These are phyloP conservation scores for Hypoxylon cercidicola DNA, from an alignment of 495 filamentous ascomycete species.

Conservation along the genomic window DNA sequence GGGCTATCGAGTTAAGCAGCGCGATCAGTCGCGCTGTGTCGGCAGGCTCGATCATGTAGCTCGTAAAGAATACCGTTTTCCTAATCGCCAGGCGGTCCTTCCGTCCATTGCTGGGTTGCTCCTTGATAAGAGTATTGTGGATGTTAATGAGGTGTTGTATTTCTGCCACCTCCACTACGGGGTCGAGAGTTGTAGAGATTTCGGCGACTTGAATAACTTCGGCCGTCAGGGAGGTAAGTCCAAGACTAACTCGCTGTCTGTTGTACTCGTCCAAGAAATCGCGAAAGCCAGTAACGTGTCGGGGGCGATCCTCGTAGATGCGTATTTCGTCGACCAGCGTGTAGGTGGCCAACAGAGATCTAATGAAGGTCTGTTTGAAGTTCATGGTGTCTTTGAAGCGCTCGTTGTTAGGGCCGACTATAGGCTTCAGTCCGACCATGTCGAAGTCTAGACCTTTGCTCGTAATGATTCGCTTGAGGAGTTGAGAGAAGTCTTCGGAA, in stretches of 20 bases:
- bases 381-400: slow-evolving; percentile 79
- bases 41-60: slow-evolving; percentile 79
- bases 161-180: slow-evolving; percentile 82
- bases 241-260: slow-evolving; percentile 52
- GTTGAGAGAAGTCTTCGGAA: slow-evolving; percentile 77
- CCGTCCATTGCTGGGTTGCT: slow-evolving; percentile 42
- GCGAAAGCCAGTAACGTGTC: slow-evolving; percentile 80
- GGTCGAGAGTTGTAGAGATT: slow-evolving; percentile 77
- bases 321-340: slow-evolving; percentile 80
- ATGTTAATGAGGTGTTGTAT: slow-evolving; percentile 89
- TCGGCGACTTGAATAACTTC: slow-evolving; percentile 93
- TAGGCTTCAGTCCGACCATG: slow-evolving; percentile 88
- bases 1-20: slow-evolving; percentile 69
- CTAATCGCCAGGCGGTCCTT: slow-evolving; percentile 72
- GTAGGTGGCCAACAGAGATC: slow-evolving; percentile 85
- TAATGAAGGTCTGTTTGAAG: slow-evolving; percentile 88
- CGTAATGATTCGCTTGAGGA: slow-evolving; percentile 84
- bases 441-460: slow-evolving; percentile 88
- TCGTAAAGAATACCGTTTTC: slow-evolving; percentile 92
- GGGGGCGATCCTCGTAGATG: slow-evolving; percentile 69
- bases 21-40: slow-evolving; percentile 76
- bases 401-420: slow-evolving; percentile 79
- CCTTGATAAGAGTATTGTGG: slow-evolving; percentile 71
- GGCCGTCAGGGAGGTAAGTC: slow-evolving; percentile 70
- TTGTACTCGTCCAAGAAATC: slow-evolving; percentile 83